These are phyloP conservation scores for Dianthus caryophyllus DNA, from an alignment of 148 eudicot genomes.

Conservation along the genomic window DNA sequence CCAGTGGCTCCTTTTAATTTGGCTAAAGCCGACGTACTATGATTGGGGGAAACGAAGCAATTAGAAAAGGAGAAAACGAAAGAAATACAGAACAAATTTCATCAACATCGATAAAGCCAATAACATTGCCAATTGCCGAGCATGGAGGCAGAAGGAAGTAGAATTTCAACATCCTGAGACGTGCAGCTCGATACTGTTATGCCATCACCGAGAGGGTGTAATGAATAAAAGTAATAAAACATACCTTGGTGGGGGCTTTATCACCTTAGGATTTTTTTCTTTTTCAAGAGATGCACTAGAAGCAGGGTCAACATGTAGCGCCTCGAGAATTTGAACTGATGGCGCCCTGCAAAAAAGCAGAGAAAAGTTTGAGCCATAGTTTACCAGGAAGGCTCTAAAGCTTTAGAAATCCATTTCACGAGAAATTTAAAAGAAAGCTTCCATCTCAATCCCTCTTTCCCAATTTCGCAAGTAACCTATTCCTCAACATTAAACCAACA, in stretches of 20 bases:
- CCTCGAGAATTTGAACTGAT: constrained; percentile 86
- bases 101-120: neutral
- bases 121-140: neutral
- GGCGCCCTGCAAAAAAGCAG: constrained; percentile 74
- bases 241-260: constrained; percentile 61
- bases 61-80: neutral
- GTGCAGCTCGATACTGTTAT: neutral
- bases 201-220: constrained; percentile 1
- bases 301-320: constrained; percentile 93
- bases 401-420: constrained; percentile 34
- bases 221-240: neutral
- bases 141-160: neutral
- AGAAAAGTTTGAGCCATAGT: constrained; percentile 35
- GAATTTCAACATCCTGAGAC: neutral
- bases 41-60: constrained; percentile 7
- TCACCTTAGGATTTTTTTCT: constrained; percentile 60
- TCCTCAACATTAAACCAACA: constrained; percentile 44
- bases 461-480: constrained; percentile 42
- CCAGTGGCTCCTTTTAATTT: constrained; percentile 37
- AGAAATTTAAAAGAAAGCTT: constrained; percentile 41
- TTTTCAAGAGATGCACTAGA: constrained; percentile 82
- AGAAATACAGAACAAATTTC: neutral
- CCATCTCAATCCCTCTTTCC: constrained; percentile 43
- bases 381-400: constrained; percentile 23
- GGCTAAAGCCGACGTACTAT: constrained; percentile 37